These are phyloP conservation scores for Myxozyma sirexii DNA, from an alignment of 805 yeast genomes.

Conservation along the genomic window DNA sequence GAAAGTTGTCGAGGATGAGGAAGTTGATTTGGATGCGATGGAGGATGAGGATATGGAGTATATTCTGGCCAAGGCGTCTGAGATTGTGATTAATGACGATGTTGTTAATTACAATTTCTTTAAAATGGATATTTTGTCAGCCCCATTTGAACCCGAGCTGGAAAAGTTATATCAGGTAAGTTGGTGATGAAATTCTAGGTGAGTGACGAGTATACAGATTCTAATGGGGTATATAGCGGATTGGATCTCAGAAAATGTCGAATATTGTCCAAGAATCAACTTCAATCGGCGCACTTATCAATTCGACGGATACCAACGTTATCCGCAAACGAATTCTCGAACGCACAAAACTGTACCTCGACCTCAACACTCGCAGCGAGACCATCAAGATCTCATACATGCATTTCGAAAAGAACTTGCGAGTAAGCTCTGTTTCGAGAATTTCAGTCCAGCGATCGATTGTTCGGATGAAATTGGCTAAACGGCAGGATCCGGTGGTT, in stretches of 20 bases:
- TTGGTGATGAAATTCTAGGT: background rate
- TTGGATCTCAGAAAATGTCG: constrained; percentile 42
- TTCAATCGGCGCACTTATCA: constrained; percentile 36
- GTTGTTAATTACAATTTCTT: constrained; percentile 44
- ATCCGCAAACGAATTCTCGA: constrained; percentile 40
- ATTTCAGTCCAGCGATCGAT: constrained; percentile 37
- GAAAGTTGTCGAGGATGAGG: constrained; percentile 21
- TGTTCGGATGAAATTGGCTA: constrained; percentile 1
- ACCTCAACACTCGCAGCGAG: constrained; percentile 7
- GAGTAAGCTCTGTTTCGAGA: constrained; percentile 35
- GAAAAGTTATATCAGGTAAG: constrained; percentile 40
- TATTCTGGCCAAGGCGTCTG: constrained; percentile 38
- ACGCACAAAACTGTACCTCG: constrained; percentile 40
- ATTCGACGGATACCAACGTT: constrained; percentile 14
- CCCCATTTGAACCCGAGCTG: constrained; percentile 42
- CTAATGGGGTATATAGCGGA: constrained; percentile 10
- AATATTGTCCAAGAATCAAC: constrained; percentile 37
- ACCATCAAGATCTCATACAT: constrained; percentile 11
- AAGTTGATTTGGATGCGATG: constrained; percentile 22
- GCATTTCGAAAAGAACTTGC: constrained; percentile 29
- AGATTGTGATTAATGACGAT: constrained; percentile 45
- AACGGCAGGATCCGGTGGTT: constrained; percentile 22
- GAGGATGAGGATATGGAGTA: constrained; percentile 27
- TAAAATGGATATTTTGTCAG: constrained; percentile 39
- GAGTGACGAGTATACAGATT: background rate